These are phyloP conservation scores for Monocercomonoides exilis DNA, from an alignment of 78 protist genomes.

Conservation along the genomic window DNA sequence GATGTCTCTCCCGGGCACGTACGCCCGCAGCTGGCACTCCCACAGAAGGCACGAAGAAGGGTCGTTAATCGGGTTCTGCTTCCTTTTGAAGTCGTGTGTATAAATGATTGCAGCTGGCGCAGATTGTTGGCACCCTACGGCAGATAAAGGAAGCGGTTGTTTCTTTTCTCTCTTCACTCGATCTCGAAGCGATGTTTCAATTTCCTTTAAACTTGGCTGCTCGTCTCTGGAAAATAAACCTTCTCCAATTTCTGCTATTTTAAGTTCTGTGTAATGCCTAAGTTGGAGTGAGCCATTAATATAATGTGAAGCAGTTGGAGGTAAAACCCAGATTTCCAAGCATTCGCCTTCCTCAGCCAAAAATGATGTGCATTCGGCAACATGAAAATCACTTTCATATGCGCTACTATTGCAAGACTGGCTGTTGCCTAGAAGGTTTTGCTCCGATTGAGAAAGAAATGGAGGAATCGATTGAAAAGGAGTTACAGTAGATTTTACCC, in stretches of 20 bases:
- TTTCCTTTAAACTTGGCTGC: no score
- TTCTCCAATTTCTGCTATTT: neutral
- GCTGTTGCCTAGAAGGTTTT: no score
- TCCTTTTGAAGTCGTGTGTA: neutral
- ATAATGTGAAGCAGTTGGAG: neutral
- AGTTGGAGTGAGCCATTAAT: neutral
- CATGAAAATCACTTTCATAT: neutral
- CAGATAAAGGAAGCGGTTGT: neutral
- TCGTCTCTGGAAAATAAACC: no score
- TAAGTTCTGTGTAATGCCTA: neutral
- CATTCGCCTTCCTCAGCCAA: neutral
- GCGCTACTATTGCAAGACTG: neutral
- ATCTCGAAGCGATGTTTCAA: no score
- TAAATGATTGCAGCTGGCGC: neutral
- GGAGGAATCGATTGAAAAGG: neutral
- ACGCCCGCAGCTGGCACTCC: neutral
- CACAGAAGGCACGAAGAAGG: neutral
- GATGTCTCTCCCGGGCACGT: neutral
- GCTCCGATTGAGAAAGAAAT: neutral
- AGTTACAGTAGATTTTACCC: neutral
- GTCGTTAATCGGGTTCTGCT: neutral
- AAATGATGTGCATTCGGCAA: neutral
- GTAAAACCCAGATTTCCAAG: neutral
- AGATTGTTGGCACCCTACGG: neutral
- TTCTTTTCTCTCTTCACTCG: no score